Evolutionary conservation across 352 stramenopile species (phyloP).

Genomic region (Plasmopara muralis): DNA sequence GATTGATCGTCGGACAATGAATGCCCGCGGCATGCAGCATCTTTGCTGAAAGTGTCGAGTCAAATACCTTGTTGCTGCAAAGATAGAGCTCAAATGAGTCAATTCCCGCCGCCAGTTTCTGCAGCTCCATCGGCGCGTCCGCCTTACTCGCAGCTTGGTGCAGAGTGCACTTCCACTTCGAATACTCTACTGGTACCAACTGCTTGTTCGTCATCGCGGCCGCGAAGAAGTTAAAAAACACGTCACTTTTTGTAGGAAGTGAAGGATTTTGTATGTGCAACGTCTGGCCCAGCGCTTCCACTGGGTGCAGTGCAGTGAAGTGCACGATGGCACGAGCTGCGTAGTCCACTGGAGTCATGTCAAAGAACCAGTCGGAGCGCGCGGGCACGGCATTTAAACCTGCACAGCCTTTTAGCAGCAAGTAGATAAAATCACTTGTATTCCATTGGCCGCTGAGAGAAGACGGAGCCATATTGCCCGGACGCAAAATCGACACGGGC

Average conservation of each 20-base stretch:
- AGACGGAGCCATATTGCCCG: conserved; percentile 84
- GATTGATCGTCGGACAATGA: conserved; percentile 36
- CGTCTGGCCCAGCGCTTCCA: conserved; percentile 51
- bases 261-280: conserved; percentile 69
- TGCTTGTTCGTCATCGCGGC: conserved; percentile 21
- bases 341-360: conserved; percentile 91
- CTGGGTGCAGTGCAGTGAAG: conserved; percentile 52
- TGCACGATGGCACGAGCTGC: conserved; percentile 80
- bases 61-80: conserved; percentile 57
- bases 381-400: conserved; percentile 50
- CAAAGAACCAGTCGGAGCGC: conserved; percentile 73
- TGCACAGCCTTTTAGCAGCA: conserved; percentile 80
- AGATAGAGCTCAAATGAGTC: conserved; percentile 67
- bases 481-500: conserved; percentile 81
- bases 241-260: conserved; percentile 32
- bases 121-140: conserved; percentile 29
- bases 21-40: conserved; percentile 36
- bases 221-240: conserved; percentile 44
- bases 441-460: conserved; percentile 74
- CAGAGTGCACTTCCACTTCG: conserved; percentile 31
- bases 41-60: conserved; percentile 36
- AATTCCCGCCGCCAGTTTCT: conserved; percentile 54
- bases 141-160: conserved; percentile 24
- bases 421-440: conserved; percentile 84
- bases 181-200: conserved; percentile 28